Evolutionary conservation across 352 stramenopile genomes (phyloP).

Genomic region (Phytophthora fragariaefolia): DNA sequence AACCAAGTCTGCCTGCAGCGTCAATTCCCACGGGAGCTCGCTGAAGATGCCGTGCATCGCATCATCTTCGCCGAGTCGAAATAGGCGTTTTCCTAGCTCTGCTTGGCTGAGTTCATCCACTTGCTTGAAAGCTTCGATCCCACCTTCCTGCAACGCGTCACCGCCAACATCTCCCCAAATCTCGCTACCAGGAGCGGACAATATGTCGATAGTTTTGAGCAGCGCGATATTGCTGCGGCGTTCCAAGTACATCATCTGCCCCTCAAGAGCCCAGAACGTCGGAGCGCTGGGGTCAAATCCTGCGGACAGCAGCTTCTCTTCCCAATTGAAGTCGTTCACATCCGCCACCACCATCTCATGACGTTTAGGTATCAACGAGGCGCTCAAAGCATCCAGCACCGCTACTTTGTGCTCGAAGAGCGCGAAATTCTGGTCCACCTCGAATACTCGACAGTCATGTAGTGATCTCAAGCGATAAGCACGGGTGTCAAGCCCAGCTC

Average conservation of each 20-base stretch:
- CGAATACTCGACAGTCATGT: conserved; percentile 39
- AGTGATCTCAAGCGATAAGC: conserved; percentile 48
- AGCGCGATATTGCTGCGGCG: conserved; percentile 40
- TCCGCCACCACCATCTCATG: conserved; percentile 50
- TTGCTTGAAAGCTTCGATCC: conserved; percentile 22
- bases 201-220: conserved; percentile 49
- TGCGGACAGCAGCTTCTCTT: conserved; percentile 36
- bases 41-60: conserved; percentile 47
- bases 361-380: conserved; percentile 32
- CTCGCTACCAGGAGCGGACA: conserved; percentile 47
- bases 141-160: conserved; percentile 19
- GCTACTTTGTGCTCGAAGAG: conserved; percentile 52
- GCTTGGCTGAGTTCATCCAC: conserved; percentile 29
- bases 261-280: conserved; percentile 60
- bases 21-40: conserved; percentile 37
- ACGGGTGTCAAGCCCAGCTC: conserved; percentile 42
- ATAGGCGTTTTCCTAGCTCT: conserved; percentile 28
- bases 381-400: conserved; percentile 35
- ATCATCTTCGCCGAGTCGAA: conserved; percentile 55
- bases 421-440: conserved; percentile 45
- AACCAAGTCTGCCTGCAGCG: conserved; percentile 35
- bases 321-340: conserved; percentile 48
- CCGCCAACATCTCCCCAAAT: conserved; percentile 56
- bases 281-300: conserved; percentile 43
- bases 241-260: conserved; percentile 49